These are phyloP conservation scores for Starmerella vitae DNA, from an alignment of 805 yeast species.

Conservation along the genomic window DNA sequence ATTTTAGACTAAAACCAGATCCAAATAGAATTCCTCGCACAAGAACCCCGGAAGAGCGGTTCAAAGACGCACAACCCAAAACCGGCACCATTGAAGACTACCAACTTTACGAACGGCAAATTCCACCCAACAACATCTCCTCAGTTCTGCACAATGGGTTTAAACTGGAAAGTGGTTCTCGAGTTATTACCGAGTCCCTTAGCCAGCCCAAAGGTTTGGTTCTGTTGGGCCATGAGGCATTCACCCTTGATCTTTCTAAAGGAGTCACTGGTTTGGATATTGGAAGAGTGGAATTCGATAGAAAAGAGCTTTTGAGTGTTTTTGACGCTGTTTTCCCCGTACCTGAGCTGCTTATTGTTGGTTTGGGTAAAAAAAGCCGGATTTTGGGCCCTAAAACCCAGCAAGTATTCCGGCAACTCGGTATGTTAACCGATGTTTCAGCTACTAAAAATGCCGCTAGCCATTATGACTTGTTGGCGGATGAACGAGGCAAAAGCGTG, in stretches of 20 bases:
- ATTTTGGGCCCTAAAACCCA: constrained; percentile 47
- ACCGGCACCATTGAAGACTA: constrained; percentile 26
- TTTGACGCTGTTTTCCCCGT: constrained; percentile 52
- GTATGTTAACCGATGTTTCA: constrained; percentile 57
- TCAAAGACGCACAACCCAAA: constrained; percentile 21
- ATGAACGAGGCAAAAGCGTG: constrained; percentile 54
- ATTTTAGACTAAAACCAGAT: constrained; percentile 20
- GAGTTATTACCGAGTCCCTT: constrained; percentile 24
- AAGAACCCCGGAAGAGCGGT: constrained; percentile 17
- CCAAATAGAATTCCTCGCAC: constrained; percentile 20
- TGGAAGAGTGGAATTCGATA: constrained; percentile 42
- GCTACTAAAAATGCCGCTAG: constrained; percentile 53
- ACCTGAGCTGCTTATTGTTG: constrained; percentile 63
- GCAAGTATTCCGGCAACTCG: constrained; percentile 38
- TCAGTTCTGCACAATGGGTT: constrained; percentile 43
- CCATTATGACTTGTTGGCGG: constrained; percentile 60
- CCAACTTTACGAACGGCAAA: constrained; percentile 34
- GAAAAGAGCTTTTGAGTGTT: constrained; percentile 32
- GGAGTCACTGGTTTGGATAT: constrained; percentile 34
- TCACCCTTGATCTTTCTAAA: constrained; percentile 39
- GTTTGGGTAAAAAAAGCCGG: constrained; percentile 50
- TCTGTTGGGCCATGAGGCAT: constrained; percentile 37
- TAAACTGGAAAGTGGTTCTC: constrained; percentile 41
- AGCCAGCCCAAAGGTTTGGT: constrained; percentile 23
- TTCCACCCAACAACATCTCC: constrained; percentile 40